Evolutionary conservation across 768 basidiomycete genomes (phyloP), one percentile per base, ranked within the genome.

Genomic region (Boletus rex-veris): DNA sequence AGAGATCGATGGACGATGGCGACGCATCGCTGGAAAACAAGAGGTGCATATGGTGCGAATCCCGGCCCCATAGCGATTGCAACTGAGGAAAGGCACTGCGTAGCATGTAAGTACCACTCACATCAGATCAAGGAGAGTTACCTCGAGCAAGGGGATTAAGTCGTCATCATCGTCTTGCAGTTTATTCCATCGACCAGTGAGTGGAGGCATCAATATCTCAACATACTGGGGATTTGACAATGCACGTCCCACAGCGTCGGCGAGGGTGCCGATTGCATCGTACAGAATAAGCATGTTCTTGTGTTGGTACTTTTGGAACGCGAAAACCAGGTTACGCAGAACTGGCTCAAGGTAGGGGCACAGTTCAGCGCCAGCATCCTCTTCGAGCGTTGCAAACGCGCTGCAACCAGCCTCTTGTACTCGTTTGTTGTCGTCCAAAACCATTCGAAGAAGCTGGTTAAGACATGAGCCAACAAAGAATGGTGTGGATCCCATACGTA

Each of bases 371-470:
- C 93, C 96, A 6, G 97, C 97, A 69, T 98, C 97, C 71, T 99
- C 97, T 71, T 99, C 97, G 11, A 98, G 81, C 15, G 97, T 98
- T 12, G 97, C 97, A 65, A 99, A 98, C 1, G 97, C 97, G 59
- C 92, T 95, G 73, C 97, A 99, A 9, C 97, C 97, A 5, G 97
- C 97, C 73, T 99, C 97, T 75, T 99, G 97, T 1, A 99, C 97
- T 24, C 94, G 89, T 74, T 99, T 98, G 75, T 99, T 98, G 71
- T 92, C 91, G 69, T 99, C 97, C 48, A 98, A 75, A 16, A 98
- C 94, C 91, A 96, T 98, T 50, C 92, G 86, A 54, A 99, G 85
- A 45, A 99, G 84, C 96, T 98, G 61, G n/a, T 41, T 18, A 49
- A 7, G 39, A 28, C 1, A 42, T 54, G 45, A 59, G 38, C 24